Base-by-base conservation (phyloP, 2,329 filamentous ascomycete species). In the Colletotrichum abscissum region DNA sequence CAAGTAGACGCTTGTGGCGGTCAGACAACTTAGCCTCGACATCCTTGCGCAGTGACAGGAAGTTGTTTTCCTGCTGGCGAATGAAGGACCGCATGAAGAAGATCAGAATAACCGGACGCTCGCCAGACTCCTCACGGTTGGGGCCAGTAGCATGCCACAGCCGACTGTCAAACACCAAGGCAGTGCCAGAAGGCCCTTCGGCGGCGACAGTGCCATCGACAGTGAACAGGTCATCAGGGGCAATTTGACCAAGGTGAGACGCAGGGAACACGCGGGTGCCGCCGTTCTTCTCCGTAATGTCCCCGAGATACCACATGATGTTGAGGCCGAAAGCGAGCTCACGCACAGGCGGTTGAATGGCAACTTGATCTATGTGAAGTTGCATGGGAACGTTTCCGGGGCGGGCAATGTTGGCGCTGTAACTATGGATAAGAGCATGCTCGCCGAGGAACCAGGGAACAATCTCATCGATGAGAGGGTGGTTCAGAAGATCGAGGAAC, bases 81-180 rank as follows among this genome's bases (percentile, higher is more conserved):
- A 69, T 58, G 59, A 69, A 69, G 12, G 67, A 64, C 1, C 67
- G 59, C 59, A 69, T 58, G 59, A 69, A 69, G 38, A 49, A 58
- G 19, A 69, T 56, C 24, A 69, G 52, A 16, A 69, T 69, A 16
- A 69, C 59, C 3, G 67, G 67, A n/a, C 67, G 67, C 54, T 57
- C 54, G 28, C 52, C 67, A 7, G 24, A 16, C 9, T 42, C 28
- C 19, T 56, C 67, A 5, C 67, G 67, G 38, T 69, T 69, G 14
- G 67, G 67, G 1, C 67, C 67, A 0, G 67, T 69, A 33, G 67
- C 54, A 7, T 64, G 67, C 67, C 52, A 69, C 14, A 69, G 22
- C 3, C 67, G 33, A 9, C 38, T 69, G 19, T 69, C 59, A 3
- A 64, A 64, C 0, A 64, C 67, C 1, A 69, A 22, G 1, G 67